Percentiles rank a stretch among this genome's conserved stretches.
phyloP scores from a whole-genome alignment of 148 eudicot species.

The Gaultheria prostrata region DNA sequence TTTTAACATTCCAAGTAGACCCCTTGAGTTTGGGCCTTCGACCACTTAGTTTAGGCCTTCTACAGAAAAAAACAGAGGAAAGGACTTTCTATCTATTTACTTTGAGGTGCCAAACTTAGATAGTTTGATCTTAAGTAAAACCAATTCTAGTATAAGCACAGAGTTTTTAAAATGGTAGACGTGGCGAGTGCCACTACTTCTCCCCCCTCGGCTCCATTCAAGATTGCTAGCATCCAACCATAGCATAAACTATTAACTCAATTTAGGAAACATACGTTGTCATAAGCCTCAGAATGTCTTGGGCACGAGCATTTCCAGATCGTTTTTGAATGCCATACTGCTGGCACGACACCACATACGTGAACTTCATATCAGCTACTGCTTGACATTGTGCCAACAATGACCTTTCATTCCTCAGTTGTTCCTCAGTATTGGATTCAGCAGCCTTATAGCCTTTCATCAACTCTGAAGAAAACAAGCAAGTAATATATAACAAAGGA shows the following conservation, averaged over 20 bases:
- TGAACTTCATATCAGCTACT: slow-evolving; percentile 69
- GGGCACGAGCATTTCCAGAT: slow-evolving; percentile 54
- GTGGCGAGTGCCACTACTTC: background rate
- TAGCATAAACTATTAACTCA: slow-evolving; percentile 2
- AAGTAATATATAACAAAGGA: background rate
- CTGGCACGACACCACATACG: slow-evolving; percentile 72
- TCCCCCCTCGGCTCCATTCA: background rate
- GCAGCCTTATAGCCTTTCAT: slow-evolving; percentile 72
- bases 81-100: background rate
- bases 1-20: background rate
- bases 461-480: slow-evolving; percentile 34
- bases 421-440: slow-evolving; percentile 49
- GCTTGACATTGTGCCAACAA: slow-evolving; percentile 61
- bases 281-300: slow-evolving; percentile 66
- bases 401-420: slow-evolving; percentile 42
- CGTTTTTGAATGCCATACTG: slow-evolving; percentile 61
- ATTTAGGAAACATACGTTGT: slow-evolving; percentile 37
- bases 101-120: background rate
- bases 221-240: background rate
- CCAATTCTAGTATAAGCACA: background rate
- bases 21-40: background rate
- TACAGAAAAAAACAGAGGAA: background rate
- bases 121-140: background rate
- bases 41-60: background rate
- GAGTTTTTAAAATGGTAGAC: background rate